Evolutionary conservation across 2,329 filamentous ascomycete genomes (phyloP).

Genomic region (Apiospora pterosperma): DNA sequence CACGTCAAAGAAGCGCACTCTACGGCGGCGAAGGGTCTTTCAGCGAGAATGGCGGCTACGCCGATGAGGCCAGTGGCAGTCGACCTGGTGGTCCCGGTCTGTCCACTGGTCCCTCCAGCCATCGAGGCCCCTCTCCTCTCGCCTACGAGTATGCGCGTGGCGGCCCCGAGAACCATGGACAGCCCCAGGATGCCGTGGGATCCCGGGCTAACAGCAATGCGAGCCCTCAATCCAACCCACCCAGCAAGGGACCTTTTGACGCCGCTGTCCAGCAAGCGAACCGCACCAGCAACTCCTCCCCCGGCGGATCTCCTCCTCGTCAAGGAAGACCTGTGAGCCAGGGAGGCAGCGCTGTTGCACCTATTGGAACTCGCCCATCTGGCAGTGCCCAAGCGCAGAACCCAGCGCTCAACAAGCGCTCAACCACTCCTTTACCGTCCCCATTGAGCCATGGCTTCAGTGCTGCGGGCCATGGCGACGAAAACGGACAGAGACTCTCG

Average conservation of each 20-base stretch:
- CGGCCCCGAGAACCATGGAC: slow-evolving; percentile 39
- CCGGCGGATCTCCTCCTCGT: slow-evolving; percentile 72
- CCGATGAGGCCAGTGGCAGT: slow-evolving; percentile 63
- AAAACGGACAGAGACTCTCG: slow-evolving; percentile 32
- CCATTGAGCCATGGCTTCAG: slow-evolving; percentile 74
- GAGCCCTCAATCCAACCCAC: slow-evolving; percentile 70
- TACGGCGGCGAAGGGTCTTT: slow-evolving; percentile 72
- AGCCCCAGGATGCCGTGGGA: slow-evolving; percentile 43
- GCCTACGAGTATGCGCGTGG: slow-evolving; percentile 62
- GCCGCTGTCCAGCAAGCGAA: slow-evolving; percentile 62
- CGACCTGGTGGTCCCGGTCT: slow-evolving; percentile 65
- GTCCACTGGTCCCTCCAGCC: slow-evolving; percentile 58
- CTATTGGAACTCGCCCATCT: slow-evolving; percentile 86
- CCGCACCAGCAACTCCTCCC: slow-evolving; percentile 83
- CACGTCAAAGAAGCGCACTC: slow-evolving; percentile 89
- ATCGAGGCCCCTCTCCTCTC: slow-evolving; percentile 76
- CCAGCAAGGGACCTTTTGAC: slow-evolving; percentile 60
- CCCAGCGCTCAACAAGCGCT: slow-evolving; percentile 69
- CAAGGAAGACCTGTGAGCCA: slow-evolving; percentile 55
- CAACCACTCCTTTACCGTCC: slow-evolving; percentile 89
- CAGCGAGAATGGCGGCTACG: slow-evolving; percentile 62
- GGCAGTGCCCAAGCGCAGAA: slow-evolving; percentile 52
- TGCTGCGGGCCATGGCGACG: slow-evolving; percentile 45
- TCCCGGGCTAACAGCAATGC: slow-evolving; percentile 80
- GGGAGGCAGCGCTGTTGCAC: slow-evolving; percentile 68